These are phyloP conservation scores for Vitis hybrid DNA, from an alignment of 177 flowering plant species.

Conservation along the genomic window DNA sequence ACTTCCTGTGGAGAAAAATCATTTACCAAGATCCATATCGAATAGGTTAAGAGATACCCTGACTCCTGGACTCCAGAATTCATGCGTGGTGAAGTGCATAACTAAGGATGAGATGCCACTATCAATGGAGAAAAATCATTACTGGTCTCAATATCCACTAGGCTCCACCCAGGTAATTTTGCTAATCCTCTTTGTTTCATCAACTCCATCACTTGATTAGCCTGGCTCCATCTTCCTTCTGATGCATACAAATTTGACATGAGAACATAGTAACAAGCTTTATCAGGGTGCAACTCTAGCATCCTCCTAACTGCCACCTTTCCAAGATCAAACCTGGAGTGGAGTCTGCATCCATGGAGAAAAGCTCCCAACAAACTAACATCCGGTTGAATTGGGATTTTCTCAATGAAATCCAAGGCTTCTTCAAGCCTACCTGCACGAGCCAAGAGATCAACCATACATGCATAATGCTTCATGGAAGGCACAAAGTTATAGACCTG, in stretches of 20 bases:
- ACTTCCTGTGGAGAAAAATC: too few species aligned
- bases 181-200: constrained; percentile 50
- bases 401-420: constrained; percentile 53
- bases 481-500: constrained; percentile 44
- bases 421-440: constrained; percentile 74
- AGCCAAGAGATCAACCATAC: constrained; percentile 71
- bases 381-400: constrained; percentile 54
- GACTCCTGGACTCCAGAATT: too few species aligned
- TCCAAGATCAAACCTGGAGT: constrained; percentile 59
- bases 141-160: constrained; percentile 29
- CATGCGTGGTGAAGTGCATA: not conserved
- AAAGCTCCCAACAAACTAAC: constrained; percentile 56
- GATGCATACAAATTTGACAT: constrained; percentile 59
- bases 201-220: constrained; percentile 43
- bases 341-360: constrained; percentile 66
- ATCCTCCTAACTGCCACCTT: constrained; percentile 47
- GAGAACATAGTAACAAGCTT: constrained; percentile 57
- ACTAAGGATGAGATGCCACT: constrained; percentile 20
- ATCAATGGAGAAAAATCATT: constrained; percentile 11
- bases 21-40: too few species aligned
- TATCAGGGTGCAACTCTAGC: constrained; percentile 54
- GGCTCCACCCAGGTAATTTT: constrained; percentile 54
- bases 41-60: too few species aligned
- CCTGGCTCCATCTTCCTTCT: constrained; percentile 60
- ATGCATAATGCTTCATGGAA: constrained; percentile 64